Evolutionary conservation across 2,329 filamentous ascomycete genomes (phyloP).

Genomic region (Colletotrichum sp.): DNA sequence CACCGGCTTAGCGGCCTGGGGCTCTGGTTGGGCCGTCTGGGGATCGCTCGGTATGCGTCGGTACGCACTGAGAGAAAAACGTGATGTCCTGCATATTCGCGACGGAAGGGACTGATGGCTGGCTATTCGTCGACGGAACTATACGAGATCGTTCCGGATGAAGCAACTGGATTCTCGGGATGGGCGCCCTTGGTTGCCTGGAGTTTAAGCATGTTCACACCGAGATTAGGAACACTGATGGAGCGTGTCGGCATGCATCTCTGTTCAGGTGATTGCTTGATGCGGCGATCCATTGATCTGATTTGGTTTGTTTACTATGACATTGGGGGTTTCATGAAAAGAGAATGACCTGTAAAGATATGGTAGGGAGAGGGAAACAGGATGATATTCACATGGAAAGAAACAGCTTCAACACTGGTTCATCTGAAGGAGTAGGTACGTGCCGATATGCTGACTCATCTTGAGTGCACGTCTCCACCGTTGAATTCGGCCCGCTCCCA

Average conservation of each 20-base stretch:
- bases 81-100: neutral
- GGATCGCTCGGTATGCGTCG: neutral
- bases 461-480: neutral
- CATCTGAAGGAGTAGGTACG: neutral
- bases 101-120: neutral
- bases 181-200: neutral
- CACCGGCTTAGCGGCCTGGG: neutral
- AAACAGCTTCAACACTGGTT: neutral
- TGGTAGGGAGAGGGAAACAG: neutral
- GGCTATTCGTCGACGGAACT: neutral
- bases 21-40: neutral
- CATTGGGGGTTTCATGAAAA: neutral
- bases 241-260: neutral
- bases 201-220: neutral
- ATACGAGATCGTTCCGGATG: neutral
- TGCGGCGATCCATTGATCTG: neutral
- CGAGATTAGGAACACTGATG: neutral
- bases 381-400: neutral
- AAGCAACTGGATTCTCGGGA: neutral
- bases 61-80: neutral
- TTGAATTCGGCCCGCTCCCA: neutral
- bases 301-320: neutral
- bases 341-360: neutral
- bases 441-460: neutral
- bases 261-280: neutral